A percentile compares a stretch with the other conserved stretches of the same genome.
Conservation (phyloP, 257 asterid species). For the Solanum raphanifolium region DNA sequence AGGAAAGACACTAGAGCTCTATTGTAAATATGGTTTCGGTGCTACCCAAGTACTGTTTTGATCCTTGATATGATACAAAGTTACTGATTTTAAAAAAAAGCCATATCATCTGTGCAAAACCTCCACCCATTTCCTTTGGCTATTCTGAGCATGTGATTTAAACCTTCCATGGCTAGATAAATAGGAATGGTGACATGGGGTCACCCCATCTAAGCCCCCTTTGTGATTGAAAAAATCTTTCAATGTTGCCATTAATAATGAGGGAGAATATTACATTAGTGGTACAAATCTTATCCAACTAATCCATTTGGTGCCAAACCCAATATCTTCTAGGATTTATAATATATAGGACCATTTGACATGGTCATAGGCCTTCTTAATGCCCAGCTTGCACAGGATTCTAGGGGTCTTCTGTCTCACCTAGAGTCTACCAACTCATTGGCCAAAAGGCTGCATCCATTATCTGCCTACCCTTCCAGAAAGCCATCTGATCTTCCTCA, state of each 20-base stretch:
- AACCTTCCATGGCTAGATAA: neutral
- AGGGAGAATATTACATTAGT: neutral
- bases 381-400: neutral
- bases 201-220: neutral
- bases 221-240: neutral
- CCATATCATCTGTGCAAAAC: too few relatives aligned
- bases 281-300: neutral
- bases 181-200: neutral
- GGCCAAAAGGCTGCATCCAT: neutral
- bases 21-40: neutral
- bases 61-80: too few relatives aligned
- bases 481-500: neutral
- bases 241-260: neutral
- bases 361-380: neutral
- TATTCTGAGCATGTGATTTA: neutral
- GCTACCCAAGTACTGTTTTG: neutral
- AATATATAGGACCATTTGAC: neutral
- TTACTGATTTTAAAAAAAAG: too few relatives aligned
- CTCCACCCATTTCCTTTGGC: neutral
- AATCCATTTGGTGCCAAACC: neutral
- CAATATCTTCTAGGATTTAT: neutral
- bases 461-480: neutral
- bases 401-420: neutral
- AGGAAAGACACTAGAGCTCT: neutral
- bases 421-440: neutral